phyloP scores from a whole-genome alignment of 2,329 filamentous ascomycete species.

The Stagonosporopsis chrysanthemi region DNA sequence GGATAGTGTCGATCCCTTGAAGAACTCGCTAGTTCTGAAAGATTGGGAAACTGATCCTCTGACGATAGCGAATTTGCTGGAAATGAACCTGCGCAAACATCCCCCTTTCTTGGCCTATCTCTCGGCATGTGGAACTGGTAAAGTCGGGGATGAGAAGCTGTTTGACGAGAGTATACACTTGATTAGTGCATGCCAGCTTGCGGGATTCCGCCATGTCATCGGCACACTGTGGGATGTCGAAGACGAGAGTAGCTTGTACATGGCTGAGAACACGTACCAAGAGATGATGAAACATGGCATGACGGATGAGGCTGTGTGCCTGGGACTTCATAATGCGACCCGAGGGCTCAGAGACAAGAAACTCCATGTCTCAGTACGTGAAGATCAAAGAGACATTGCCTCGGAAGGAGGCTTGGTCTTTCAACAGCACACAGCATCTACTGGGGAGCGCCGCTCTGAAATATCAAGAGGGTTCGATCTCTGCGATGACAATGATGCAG shows the following conservation, averaged over 20 bases:
- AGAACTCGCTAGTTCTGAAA: slow-evolving; percentile 40
- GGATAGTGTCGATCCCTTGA: slow-evolving; percentile 39
- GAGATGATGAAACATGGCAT: slow-evolving; percentile 10
- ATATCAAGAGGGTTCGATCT: too few relatives aligned
- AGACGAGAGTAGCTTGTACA: slow-evolving; percentile 44
- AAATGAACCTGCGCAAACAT: not conserved
- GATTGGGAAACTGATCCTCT: not conserved
- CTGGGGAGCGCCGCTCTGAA: too few relatives aligned
- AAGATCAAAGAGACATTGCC: too few relatives aligned
- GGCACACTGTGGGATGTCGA: slow-evolving; percentile 53
- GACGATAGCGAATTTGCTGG: not conserved
- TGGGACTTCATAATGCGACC: slow-evolving; percentile 15
- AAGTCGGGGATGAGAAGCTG: slow-evolving; percentile 19
- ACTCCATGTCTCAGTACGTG: too few relatives aligned
- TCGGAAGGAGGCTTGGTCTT: too few relatives aligned
- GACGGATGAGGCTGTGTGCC: slow-evolving; percentile 13
- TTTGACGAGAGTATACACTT: slow-evolving; percentile 53
- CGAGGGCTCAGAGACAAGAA: too few relatives aligned
- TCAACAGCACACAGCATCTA: too few relatives aligned
- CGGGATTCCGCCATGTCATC: slow-evolving; percentile 45
- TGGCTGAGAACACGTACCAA: slow-evolving; percentile 41
- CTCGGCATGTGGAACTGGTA: not conserved
- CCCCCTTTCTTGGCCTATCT: not conserved
- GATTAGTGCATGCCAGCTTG: slow-evolving; percentile 46
- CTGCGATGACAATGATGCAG: not conserved